Percentiles rank a stretch among this genome's conserved stretches.
Evolutionary conservation across 495 filamentous ascomycete genomes (phyloP).

Genomic region (Penicilliopsis zonata): DNA sequence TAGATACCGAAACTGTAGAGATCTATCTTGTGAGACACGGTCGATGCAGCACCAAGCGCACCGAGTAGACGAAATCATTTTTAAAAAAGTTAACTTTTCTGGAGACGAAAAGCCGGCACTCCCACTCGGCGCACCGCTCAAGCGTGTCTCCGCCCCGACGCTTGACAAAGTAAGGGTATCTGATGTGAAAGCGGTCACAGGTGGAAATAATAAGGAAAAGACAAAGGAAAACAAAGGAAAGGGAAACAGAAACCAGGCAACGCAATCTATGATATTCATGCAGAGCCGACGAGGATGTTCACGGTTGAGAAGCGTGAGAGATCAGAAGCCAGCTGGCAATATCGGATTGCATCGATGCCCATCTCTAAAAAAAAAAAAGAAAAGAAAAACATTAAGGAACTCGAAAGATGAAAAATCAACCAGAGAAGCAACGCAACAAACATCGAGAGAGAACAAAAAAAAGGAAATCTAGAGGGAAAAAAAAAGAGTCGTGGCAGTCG

Average conservation of each 20-base stretch:
- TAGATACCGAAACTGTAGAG: slow-evolving; percentile 39
- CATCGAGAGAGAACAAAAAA: slow-evolving; percentile 9
- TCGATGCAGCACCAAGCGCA: slow-evolving; percentile 30
- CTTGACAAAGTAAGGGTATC: slow-evolving; percentile 45
- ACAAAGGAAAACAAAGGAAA: no score
- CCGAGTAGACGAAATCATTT: slow-evolving; percentile 32
- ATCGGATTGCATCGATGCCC: slow-evolving; percentile 34
- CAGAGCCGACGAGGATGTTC: slow-evolving; percentile 38
- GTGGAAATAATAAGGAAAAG: no score
- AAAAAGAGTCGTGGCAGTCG: slow-evolving; percentile 37
- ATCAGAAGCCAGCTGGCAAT: slow-evolving; percentile 23
- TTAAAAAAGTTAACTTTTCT: slow-evolving; percentile 39
- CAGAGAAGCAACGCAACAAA: slow-evolving; percentile 16
- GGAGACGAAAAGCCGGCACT: slow-evolving; percentile 24
- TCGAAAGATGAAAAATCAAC: slow-evolving; percentile 15
- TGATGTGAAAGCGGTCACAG: slow-evolving; percentile 39
- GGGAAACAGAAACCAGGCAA: no score
- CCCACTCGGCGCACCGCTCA: slow-evolving; percentile 33
- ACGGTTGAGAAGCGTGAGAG: slow-evolving; percentile 18
- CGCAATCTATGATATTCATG: slow-evolving; percentile 73
- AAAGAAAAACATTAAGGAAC: slow-evolving; percentile 22
- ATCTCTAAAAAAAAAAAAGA: slow-evolving; percentile 22
- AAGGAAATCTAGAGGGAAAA: slow-evolving; percentile 14
- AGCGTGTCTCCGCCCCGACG: slow-evolving; percentile 28
- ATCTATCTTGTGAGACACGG: slow-evolving; percentile 33